Conservation (phyloP, 78 protist genomes). For the Blattamonas nauphoetae region DNA sequence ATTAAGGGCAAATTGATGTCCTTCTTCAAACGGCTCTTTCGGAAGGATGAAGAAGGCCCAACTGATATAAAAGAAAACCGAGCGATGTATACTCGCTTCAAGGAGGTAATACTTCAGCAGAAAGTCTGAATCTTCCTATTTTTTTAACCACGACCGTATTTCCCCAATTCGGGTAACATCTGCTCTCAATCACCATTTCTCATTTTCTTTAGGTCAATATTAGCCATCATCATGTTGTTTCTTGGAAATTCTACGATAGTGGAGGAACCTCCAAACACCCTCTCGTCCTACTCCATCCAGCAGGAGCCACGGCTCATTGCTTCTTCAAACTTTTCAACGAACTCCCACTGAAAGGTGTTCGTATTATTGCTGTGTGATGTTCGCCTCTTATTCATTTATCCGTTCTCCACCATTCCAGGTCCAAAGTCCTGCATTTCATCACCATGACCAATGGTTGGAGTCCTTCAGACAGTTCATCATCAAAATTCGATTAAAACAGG, state of each 20-base stretch:
- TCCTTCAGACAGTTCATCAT: background rate
- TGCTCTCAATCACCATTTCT: no score
- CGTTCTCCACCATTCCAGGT: background rate
- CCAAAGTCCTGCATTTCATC: background rate
- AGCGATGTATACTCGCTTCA: no score
- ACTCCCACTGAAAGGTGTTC: background rate
- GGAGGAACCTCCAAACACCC: background rate
- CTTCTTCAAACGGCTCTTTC: no score
- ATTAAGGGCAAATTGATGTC: no score
- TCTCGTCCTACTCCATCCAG: background rate
- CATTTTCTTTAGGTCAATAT: no score
- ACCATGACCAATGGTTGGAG: background rate
- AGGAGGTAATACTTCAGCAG: no score
- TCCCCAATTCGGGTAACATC: no score
- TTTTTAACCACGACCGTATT: no score
- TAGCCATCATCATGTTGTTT: no score
- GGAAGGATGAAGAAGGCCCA: no score
- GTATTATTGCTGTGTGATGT: constrained; percentile 2
- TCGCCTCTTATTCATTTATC: background rate
- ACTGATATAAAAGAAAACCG: no score
- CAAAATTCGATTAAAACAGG: background rate
- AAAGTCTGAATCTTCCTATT: no score
- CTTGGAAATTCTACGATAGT: constrained; percentile 6
- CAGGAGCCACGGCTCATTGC: background rate
- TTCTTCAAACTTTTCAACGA: background rate